These are phyloP conservation scores for Eutrema yunnanense DNA, from an alignment of 345 rosid species.

Conservation along the genomic window DNA sequence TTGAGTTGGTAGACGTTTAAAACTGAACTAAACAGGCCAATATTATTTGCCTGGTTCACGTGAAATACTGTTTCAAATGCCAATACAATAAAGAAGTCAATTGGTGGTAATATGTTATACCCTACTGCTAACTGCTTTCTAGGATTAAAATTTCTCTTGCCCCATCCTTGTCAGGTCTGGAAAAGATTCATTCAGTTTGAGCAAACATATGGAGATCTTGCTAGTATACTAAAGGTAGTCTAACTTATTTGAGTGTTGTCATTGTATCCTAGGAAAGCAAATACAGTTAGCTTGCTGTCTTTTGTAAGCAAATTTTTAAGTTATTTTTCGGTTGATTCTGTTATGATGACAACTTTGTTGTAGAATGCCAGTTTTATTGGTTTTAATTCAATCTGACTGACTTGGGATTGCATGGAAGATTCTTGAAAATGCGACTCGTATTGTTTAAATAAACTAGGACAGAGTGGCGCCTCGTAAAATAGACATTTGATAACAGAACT, in stretches of 20 bases:
- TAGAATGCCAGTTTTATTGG: neutral
- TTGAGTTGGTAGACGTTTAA: neutral
- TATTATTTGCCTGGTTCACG: neutral
- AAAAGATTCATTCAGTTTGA: slow-evolving; percentile 75
- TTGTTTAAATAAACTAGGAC: neutral
- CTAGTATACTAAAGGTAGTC: slow-evolving; percentile 84
- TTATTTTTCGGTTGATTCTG: neutral
- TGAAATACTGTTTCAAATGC: neutral
- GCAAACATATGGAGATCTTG: slow-evolving; percentile 90
- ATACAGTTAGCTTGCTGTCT: neutral
- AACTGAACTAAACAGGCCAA: neutral
- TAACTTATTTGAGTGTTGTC: slow-evolving; percentile 4
- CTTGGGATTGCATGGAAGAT: neutral
- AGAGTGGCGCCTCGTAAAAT: neutral
- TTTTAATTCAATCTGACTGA: neutral
- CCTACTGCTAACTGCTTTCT: neutral
- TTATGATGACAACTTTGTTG: neutral
- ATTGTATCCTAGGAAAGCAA: neutral
- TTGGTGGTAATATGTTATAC: neutral
- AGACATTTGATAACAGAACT: neutral
- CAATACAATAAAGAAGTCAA: neutral
- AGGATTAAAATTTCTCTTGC: neutral
- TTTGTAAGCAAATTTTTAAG: neutral
- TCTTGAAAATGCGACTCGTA: neutral
- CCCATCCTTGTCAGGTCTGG: slow-evolving; percentile 64